Percentiles rank a stretch among this genome's conserved stretches.
phyloP scores from a whole-genome alignment of 768 basidiomycete genomes.

The Pluteus cervinus region DNA sequence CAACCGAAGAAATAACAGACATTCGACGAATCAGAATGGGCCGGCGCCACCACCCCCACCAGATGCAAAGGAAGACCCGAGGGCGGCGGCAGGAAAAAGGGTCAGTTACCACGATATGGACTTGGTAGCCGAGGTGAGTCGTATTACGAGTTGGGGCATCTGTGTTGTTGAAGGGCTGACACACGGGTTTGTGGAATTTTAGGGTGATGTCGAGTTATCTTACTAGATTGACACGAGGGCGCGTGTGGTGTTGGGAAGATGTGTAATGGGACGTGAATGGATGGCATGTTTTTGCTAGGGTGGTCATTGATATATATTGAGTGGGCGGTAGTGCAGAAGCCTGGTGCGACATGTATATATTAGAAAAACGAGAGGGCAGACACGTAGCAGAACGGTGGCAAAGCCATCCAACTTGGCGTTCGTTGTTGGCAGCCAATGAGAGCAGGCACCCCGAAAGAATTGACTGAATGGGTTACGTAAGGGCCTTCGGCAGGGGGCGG shows the following conservation, averaged over 20 bases:
- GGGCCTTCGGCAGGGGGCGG: too few relatives aligned
- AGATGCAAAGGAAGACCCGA: constrained; percentile 88
- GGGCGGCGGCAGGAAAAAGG: constrained; percentile 82
- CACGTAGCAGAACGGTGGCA: too few relatives aligned
- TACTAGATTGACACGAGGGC: constrained; percentile 25
- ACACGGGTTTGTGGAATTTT: constrained; percentile 12
- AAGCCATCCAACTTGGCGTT: too few relatives aligned
- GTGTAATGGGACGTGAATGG: constrained; percentile 15
- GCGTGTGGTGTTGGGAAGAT: constrained; percentile 29
- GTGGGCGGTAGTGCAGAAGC: too few relatives aligned
- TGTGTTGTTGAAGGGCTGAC: constrained; percentile 2
- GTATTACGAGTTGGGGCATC: constrained; percentile 1
- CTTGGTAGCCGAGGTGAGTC: constrained; percentile 69
- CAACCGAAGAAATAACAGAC: constrained; percentile 29
- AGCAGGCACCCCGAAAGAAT: too few relatives aligned
- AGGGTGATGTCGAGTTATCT: constrained; percentile 60
- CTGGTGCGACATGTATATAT: too few relatives aligned
- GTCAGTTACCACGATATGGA: constrained; percentile 97
- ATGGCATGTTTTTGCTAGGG: too few relatives aligned
- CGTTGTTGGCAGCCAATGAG: too few relatives aligned
- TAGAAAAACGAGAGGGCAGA: too few relatives aligned
- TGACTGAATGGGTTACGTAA: too few relatives aligned
- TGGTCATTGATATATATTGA: too few relatives aligned
- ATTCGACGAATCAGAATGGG: constrained; percentile 32
- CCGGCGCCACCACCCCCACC: constrained; percentile 77